A percentile compares a stretch with the other conserved stretches of the same genome.
Evolutionary conservation across 148 eudicot genomes (phyloP).

Genomic region (Bassia scoparia): DNA sequence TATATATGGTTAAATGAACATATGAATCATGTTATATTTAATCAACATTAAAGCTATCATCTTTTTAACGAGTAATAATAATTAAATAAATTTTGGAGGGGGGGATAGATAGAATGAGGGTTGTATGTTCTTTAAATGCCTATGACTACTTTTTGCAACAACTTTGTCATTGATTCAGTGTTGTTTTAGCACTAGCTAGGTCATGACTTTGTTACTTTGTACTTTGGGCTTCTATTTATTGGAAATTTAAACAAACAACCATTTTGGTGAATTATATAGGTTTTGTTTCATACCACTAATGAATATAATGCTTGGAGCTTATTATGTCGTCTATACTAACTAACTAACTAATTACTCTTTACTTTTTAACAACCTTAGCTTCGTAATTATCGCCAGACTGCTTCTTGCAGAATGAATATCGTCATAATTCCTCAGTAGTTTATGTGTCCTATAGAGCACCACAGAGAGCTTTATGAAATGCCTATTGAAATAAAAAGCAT

Average conservation of each 20-base stretch:
- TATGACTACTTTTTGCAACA: constrained; percentile 20
- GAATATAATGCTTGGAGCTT: not conserved
- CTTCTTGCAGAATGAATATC: constrained; percentile 20
- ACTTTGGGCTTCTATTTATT: constrained; percentile 8
- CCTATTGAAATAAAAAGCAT: not conserved
- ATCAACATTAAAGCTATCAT: not conserved
- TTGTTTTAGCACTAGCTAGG: constrained; percentile 20
- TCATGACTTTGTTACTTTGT: constrained; percentile 23
- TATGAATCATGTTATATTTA: too few relatives aligned
- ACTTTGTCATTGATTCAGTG: constrained; percentile 44
- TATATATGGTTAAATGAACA: too few relatives aligned
- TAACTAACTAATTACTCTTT: too few relatives aligned
- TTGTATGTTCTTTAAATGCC: constrained; percentile 5
- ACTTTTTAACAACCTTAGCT: too few relatives aligned
- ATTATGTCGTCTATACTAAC: too few relatives aligned
- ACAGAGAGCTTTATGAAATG: not conserved
- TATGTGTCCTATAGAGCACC: constrained; percentile 16
- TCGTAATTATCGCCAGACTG: too few relatives aligned
- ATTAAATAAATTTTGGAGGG: not conserved
- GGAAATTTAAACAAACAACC: constrained; percentile 12
- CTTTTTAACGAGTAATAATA: not conserved
- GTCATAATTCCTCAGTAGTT: constrained; percentile 11
- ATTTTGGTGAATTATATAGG: not conserved
- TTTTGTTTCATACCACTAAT: not conserved
- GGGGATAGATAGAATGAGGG: not conserved